Percentiles rank a stretch among this genome's conserved stretches.
phyloP scores from a whole-genome alignment of 345 rosid species.

The Acer yangbiense region DNA sequence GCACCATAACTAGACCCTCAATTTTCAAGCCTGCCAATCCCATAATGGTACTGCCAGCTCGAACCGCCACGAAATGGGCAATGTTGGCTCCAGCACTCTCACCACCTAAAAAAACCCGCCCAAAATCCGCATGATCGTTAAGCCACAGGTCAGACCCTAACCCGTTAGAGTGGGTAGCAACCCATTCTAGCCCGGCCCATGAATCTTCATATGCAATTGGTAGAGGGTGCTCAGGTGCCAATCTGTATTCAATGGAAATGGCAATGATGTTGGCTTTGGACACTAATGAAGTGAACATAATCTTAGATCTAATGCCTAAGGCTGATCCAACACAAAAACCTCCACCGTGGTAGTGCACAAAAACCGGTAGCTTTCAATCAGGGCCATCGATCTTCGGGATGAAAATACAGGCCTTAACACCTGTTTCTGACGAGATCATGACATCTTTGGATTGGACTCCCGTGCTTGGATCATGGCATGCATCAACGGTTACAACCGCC shows the following conservation, averaged over 20 bases:
- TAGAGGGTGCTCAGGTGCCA: slow-evolving; percentile 41
- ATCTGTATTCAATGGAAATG: slow-evolving; percentile 35
- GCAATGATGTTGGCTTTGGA: slow-evolving; percentile 25
- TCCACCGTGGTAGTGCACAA: slow-evolving; percentile 37
- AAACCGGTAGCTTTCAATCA: slow-evolving; percentile 27
- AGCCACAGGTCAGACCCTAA: too few species aligned
- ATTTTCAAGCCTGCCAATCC: slow-evolving; percentile 25
- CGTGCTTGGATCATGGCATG: slow-evolving; percentile 21
- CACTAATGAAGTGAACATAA: slow-evolving; percentile 9
- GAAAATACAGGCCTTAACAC: slow-evolving; percentile 18
- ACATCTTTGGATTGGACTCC: slow-evolving; percentile 31
- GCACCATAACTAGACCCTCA: slow-evolving; percentile 26
- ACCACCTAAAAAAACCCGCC: too few species aligned
- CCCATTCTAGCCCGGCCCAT: too few species aligned
- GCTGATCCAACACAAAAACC: slow-evolving; percentile 36
- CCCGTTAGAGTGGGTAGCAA: too few species aligned
- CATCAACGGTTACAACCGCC: not conserved
- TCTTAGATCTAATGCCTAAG: slow-evolving; percentile 14
- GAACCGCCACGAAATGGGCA: too few species aligned
- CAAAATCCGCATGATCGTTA: too few species aligned
- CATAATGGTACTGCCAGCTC: too few species aligned
- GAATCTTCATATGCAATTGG: slow-evolving; percentile 25
- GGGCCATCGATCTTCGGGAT: slow-evolving; percentile 11
- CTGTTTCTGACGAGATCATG: slow-evolving; percentile 4
- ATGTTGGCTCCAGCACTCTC: too few species aligned